Evolutionary conservation across 75 land plant species (phyloP).

Genomic region (Larix kaempferi): DNA sequence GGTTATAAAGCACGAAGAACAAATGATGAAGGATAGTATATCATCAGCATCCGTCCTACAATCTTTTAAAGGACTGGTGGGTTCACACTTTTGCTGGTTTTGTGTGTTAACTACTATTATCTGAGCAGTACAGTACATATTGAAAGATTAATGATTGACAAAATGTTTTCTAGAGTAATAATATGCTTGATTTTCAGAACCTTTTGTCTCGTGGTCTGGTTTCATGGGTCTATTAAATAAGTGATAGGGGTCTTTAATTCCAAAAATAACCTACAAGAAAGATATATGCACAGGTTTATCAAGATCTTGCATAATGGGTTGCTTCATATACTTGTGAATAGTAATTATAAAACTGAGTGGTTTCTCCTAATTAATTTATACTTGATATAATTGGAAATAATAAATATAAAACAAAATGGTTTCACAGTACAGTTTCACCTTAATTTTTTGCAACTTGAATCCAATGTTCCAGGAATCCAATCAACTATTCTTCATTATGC

Average conservation of each 20-base stretch:
- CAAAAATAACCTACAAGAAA: neutral
- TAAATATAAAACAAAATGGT: too few species aligned
- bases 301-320: neutral
- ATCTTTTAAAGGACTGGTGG: conserved; percentile 10
- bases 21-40: conserved; percentile 1
- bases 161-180: neutral
- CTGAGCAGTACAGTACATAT: neutral
- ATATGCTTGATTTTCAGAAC: neutral
- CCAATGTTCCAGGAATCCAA: neutral
- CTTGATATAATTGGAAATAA: too few species aligned
- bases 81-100: conserved; percentile 5
- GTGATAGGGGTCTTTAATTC: neutral
- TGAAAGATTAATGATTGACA: neutral
- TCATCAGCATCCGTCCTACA: conserved; percentile 6
- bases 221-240: neutral
- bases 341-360: too few species aligned
- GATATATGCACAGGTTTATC: neutral
- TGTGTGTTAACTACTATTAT: neutral
- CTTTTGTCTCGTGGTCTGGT: neutral
- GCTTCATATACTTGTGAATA: too few species aligned
- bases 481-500: neutral
- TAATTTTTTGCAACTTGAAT: neutral
- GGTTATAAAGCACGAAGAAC: conserved; percentile 9
- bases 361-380: too few species aligned
- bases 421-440: neutral